Percentiles rank a stretch among this genome's conserved stretches.
Conservation (phyloP, 176 grass and related monocot genomes). For the Oryza glaberrima region DNA sequence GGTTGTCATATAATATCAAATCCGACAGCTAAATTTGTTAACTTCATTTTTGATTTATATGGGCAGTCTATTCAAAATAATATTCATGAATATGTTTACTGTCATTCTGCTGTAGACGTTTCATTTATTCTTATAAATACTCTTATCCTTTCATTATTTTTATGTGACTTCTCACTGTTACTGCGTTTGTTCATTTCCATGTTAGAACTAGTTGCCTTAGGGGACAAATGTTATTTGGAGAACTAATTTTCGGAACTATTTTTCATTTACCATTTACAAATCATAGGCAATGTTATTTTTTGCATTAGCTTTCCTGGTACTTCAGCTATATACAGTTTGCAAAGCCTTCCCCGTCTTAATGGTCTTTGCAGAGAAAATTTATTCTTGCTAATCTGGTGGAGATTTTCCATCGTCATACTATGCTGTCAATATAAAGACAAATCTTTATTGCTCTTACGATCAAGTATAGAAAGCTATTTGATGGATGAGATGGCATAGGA, state of each 20-base stretch:
- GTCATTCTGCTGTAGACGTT: constrained; percentile 11
- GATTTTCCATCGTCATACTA: constrained; percentile 7
- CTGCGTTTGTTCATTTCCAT: not conserved
- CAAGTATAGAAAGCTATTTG: constrained; percentile 6
- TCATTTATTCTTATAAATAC: constrained; percentile 9
- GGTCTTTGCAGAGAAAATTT: not conserved
- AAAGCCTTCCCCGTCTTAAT: not conserved
- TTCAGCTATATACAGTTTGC: not conserved
- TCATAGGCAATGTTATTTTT: not conserved
- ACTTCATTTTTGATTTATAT: not conserved
- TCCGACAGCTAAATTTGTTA: constrained; percentile 22
- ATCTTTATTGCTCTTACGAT: not conserved
- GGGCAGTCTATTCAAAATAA: constrained; percentile 3
- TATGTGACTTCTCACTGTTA: constrained; percentile 10
- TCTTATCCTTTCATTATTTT: constrained; percentile 15
- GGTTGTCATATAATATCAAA: constrained; percentile 31
- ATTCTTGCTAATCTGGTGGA: not conserved
- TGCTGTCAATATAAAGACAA: constrained; percentile 15
- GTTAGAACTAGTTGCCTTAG: not conserved
- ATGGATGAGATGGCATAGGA: not conserved
- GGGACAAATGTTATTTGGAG: constrained; percentile 5
- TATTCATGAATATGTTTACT: constrained; percentile 23
- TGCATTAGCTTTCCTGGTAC: constrained; percentile 21
- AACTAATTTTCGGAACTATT: not conserved
- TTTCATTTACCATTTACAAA: not conserved